A percentile compares a stretch with the other conserved stretches of the same genome.
Conservation (phyloP, 768 basidiomycete species). For the Mycena leptocephala region DNA sequence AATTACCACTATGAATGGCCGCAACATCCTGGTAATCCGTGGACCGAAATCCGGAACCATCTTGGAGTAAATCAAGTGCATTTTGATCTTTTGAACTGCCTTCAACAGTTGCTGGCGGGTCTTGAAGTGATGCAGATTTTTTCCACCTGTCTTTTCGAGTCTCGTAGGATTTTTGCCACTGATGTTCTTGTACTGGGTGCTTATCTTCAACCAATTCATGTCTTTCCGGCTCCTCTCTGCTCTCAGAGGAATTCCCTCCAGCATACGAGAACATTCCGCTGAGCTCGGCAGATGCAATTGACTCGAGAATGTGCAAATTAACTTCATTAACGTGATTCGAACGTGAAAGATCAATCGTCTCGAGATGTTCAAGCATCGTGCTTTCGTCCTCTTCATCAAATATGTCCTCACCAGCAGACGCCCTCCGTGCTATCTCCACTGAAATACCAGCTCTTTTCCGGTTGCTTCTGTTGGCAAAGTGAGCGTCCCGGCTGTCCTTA, state of each 20-base stretch:
- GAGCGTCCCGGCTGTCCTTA: constrained; percentile 10
- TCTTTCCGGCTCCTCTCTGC: not conserved
- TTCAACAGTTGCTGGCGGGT: not conserved
- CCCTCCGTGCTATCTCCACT: not conserved
- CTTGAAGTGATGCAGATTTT: not conserved
- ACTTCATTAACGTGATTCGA: not conserved
- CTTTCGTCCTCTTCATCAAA: not conserved
- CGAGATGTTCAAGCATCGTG: not conserved
- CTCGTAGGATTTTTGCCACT: not conserved
- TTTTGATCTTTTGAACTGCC: not conserved
- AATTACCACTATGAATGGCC: too few species aligned
- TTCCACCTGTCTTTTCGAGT: not conserved
- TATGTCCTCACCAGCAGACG: not conserved
- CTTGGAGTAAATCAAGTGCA: not conserved
- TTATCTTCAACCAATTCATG: not conserved
- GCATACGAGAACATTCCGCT: not conserved
- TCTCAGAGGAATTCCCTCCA: not conserved
- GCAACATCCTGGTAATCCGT: too few species aligned
- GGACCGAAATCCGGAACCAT: not conserved
- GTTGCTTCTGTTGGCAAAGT: not conserved
- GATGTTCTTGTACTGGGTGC: not conserved
- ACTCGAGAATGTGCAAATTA: not conserved
- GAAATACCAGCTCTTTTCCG: not conserved
- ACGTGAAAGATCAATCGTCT: not conserved
- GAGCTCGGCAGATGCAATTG: not conserved